These are phyloP conservation scores for Aspergillus neotritici DNA, from an alignment of 2,329 filamentous ascomycete species.

Conservation along the genomic window DNA sequence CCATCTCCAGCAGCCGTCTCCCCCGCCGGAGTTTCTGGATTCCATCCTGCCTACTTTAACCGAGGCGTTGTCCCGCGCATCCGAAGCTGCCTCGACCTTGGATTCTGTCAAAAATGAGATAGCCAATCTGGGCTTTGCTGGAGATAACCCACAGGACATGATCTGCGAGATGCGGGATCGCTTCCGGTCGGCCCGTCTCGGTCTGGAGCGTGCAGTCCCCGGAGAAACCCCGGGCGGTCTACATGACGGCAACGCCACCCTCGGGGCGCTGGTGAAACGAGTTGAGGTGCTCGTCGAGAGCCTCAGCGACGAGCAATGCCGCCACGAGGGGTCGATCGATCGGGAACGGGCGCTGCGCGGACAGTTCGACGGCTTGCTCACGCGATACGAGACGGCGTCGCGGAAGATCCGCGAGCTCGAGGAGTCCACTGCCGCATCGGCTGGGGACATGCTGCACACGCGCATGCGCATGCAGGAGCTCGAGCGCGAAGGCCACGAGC, in stretches of 20 bases:
- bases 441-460: slow-evolving; percentile 42
- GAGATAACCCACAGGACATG: slow-evolving; percentile 25
- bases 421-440: slow-evolving; percentile 36
- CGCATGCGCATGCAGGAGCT: slow-evolving; percentile 40
- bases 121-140: slow-evolving; percentile 36
- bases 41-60: slow-evolving; percentile 34
- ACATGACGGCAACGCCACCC: slow-evolving; percentile 34
- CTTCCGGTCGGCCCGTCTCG: slow-evolving; percentile 40
- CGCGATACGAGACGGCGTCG: slow-evolving; percentile 33
- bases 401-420: slow-evolving; percentile 36
- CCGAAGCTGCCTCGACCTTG: slow-evolving; percentile 34
- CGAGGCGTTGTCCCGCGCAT: slow-evolving; percentile 31
- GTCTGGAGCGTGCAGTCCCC: slow-evolving; percentile 40
- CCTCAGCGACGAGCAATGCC: slow-evolving; percentile 28
- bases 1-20: slow-evolving; percentile 25
- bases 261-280: slow-evolving; percentile 37
- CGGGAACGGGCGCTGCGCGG: slow-evolving; percentile 39
- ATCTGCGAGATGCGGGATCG: slow-evolving; percentile 33
- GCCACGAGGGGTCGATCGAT: slow-evolving; percentile 29
- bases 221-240: slow-evolving; percentile 40
- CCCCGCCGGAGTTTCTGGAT: slow-evolving; percentile 36
- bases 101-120: slow-evolving; percentile 33
- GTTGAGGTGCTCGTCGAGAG: slow-evolving; percentile 32
- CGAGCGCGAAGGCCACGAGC: slow-evolving; percentile 37
- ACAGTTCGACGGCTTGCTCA: slow-evolving; percentile 41